Conservation (phyloP, 768 basidiomycete genomes). For the Lentinula guzmanii region DNA sequence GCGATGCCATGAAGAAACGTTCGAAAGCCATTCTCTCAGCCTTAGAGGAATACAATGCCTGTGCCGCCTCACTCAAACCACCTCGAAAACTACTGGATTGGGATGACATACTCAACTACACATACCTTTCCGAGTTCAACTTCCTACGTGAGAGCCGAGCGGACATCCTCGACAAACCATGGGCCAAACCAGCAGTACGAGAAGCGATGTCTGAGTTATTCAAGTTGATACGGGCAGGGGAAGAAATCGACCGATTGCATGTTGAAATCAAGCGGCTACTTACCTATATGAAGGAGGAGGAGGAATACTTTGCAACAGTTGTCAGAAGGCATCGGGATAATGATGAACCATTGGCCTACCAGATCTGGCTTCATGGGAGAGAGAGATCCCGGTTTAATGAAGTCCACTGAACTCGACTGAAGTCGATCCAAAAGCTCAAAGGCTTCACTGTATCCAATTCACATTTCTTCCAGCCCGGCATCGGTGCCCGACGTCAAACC, state of each 20-base stretch:
- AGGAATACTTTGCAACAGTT: background rate
- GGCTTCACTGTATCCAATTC: too few species aligned
- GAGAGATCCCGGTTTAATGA: too few species aligned
- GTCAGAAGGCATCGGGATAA: background rate
- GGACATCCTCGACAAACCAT: constrained; percentile 14
- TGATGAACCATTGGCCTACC: background rate
- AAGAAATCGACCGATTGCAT: constrained; percentile 16
- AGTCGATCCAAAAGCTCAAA: too few species aligned
- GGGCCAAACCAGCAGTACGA: constrained; percentile 14
- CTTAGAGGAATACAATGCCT: constrained; percentile 16
- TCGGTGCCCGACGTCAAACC: too few species aligned
- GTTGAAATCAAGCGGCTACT: constrained; percentile 14
- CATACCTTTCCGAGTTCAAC: constrained; percentile 14
- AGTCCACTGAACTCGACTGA: too few species aligned
- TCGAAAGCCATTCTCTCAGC: constrained; percentile 17
- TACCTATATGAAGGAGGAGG: constrained; percentile 14
- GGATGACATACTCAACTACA: constrained; percentile 14
- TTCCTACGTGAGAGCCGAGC: constrained; percentile 17
- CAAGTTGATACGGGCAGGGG: constrained; percentile 12
- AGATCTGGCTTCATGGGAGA: background rate
- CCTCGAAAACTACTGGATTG: constrained; percentile 13
- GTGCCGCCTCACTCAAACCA: constrained; percentile 15
- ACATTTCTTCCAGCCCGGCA: too few species aligned
- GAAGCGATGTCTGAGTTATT: constrained; percentile 5
- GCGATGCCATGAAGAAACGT: constrained; percentile 15